Percentiles rank a stretch among this genome's conserved stretches.
Evolutionary conservation across 192 early-diverging fungal genomes (phyloP).

Genomic region (Pilaira anomala): DNA sequence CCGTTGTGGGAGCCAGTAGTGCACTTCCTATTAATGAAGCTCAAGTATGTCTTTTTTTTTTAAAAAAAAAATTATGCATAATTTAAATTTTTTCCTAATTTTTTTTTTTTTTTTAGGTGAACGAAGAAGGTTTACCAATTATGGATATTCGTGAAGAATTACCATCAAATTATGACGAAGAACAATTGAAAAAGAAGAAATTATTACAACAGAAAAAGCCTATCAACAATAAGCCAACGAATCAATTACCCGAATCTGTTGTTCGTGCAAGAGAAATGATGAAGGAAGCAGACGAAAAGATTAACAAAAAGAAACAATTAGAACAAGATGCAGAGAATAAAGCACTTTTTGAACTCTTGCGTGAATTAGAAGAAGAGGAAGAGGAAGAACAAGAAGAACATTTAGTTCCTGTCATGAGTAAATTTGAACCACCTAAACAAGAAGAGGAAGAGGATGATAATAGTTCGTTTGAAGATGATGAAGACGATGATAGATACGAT

Average conservation of each 20-base stretch:
- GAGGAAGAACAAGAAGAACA: constrained; percentile 53
- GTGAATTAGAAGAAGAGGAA: constrained; percentile 68
- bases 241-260: background rate
- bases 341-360: constrained; percentile 52
- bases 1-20: background rate
- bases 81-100: background rate
- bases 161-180: constrained; percentile 47
- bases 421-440: constrained; percentile 22
- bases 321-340: constrained; percentile 56
- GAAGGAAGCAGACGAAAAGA: constrained; percentile 1
- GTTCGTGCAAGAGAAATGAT: constrained; percentile 16
- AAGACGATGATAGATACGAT: constrained; percentile 48
- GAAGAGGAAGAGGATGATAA: constrained; percentile 43
- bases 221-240: no score
- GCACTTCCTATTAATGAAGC: constrained; percentile 18
- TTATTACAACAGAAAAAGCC: background rate
- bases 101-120: constrained; percentile 42
- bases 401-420: constrained; percentile 35
- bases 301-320: background rate
- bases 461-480: constrained; percentile 39
- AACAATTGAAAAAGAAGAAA: background rate
- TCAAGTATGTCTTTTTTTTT: constrained; percentile 8
- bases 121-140: constrained; percentile 74
- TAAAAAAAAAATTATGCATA: background rate
- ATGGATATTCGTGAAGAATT: constrained; percentile 69